Conservation (phyloP, 768 basidiomycete species). For the Heimioporus sp. region DNA sequence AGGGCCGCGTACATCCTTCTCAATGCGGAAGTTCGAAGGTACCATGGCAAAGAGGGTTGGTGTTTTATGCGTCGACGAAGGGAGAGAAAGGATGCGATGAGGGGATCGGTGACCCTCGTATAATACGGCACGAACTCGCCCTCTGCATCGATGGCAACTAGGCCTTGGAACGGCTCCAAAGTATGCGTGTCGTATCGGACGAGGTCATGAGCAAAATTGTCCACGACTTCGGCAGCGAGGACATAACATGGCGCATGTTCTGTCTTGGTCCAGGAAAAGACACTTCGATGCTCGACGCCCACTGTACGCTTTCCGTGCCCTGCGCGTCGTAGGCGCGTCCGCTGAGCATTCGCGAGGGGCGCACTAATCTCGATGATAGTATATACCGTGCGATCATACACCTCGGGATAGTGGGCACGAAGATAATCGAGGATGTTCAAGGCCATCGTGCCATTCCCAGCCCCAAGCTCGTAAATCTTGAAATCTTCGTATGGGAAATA, state of each 20-base stretch:
- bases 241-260: conserved; percentile 89
- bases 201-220: conserved; percentile 96
- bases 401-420: conserved; percentile 76
- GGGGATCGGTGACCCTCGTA: conserved; percentile 79
- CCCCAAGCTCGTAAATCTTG: conserved; percentile 95
- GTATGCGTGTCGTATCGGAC: conserved; percentile 85
- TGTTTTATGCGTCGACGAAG: conserved; percentile 61
- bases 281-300: conserved; percentile 68
- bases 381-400: conserved; percentile 91
- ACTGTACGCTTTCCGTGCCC: conserved; percentile 44
- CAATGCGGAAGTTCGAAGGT: conserved; percentile 52
- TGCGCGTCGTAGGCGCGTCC: conserved; percentile 53
- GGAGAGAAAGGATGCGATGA: conserved; percentile 74
- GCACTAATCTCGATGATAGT: conserved; percentile 93
- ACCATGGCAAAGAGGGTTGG: conserved; percentile 54
- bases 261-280: conserved; percentile 78
- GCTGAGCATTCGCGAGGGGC: conserved; percentile 72
- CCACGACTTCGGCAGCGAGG: conserved; percentile 95
- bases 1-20: conserved; percentile 66
- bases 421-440: conserved; percentile 84
- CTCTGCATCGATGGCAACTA: conserved; percentile 72
- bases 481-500: conserved; percentile 97
- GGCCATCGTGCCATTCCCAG: conserved; percentile 95
- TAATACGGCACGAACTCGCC: conserved; percentile 88
- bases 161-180: conserved; percentile 78